Evolutionary conservation across 345 rosid genomes (phyloP).

Genomic region (Populus alba): DNA sequence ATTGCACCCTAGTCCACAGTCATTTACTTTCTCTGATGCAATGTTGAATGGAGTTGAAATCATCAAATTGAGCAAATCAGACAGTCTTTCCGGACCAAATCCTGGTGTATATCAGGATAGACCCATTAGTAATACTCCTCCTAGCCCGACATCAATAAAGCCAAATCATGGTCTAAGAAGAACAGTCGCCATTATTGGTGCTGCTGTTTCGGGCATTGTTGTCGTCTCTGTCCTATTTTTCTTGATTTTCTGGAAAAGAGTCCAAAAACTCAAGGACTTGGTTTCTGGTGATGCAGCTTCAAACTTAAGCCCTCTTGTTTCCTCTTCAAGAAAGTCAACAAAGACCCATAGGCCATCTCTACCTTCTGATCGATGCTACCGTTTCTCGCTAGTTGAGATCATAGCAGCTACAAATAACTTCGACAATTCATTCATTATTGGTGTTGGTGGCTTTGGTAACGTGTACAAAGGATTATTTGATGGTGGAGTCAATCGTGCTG

Average conservation of each 20-base stretch:
- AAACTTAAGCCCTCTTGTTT: neutral
- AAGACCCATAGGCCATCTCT: neutral
- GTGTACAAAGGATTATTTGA: neutral
- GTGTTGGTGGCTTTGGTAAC: neutral
- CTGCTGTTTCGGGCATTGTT: neutral
- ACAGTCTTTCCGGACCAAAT: too few relatives aligned
- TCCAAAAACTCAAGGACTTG: neutral
- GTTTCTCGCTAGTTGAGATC: neutral
- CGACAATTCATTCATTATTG: too few relatives aligned
- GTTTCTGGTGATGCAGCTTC: neutral
- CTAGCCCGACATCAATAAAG: constrained; percentile 29
- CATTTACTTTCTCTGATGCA: constrained; percentile 1
- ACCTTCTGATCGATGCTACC: neutral
- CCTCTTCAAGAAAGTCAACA: too few relatives aligned
- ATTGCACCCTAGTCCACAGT: constrained; percentile 9
- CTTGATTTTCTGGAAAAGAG: neutral
- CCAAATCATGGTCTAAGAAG: neutral
- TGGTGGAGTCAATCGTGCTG: neutral
- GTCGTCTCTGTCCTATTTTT: neutral
- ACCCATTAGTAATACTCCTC: too few relatives aligned
- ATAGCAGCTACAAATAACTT: neutral
- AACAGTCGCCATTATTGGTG: neutral
- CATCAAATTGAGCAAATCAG: too few relatives aligned
- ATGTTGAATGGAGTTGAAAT: constrained; percentile 9
- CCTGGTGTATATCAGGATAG: too few relatives aligned